A percentile compares a stretch with the other conserved stretches of the same genome.
Evolutionary conservation across 148 eudicot genomes (phyloP).

Genomic region (Rhododendron ovatum): DNA sequence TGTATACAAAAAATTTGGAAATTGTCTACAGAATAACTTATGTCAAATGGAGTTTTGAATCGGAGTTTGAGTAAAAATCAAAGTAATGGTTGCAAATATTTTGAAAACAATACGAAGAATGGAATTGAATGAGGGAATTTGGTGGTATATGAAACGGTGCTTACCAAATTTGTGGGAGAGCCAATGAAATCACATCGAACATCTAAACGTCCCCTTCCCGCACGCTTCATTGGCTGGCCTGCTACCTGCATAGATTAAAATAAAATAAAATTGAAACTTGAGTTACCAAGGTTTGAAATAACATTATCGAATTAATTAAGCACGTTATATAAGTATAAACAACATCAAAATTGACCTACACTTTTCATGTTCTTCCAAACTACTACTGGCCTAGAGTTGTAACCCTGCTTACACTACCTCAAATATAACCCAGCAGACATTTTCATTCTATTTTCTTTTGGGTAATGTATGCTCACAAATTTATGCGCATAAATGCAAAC

Average conservation of each 20-base stretch:
- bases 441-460: no score
- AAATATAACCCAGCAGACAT: background rate
- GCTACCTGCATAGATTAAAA: conserved; percentile 37
- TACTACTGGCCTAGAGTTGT: background rate
- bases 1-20: no score
- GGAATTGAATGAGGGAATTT: background rate
- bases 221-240: conserved; percentile 48
- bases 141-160: background rate
- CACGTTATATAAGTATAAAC: no score
- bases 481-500: no score
- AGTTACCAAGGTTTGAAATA: background rate
- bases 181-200: conserved; percentile 93
- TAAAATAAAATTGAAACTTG: background rate
- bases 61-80: background rate
- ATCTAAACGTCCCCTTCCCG: conserved; percentile 62
- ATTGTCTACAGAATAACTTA: no score
- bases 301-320: background rate
- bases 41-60: background rate
- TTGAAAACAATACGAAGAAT: background rate
- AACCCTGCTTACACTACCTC: background rate
- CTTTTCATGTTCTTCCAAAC: background rate
- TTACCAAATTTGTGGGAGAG: conserved; percentile 91
- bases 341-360: no score
- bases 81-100: background rate
- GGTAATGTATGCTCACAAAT: no score